Evolutionary conservation across 805 yeast species (phyloP).

Genomic region (Wickerhamomyces subpelliculosus): DNA sequence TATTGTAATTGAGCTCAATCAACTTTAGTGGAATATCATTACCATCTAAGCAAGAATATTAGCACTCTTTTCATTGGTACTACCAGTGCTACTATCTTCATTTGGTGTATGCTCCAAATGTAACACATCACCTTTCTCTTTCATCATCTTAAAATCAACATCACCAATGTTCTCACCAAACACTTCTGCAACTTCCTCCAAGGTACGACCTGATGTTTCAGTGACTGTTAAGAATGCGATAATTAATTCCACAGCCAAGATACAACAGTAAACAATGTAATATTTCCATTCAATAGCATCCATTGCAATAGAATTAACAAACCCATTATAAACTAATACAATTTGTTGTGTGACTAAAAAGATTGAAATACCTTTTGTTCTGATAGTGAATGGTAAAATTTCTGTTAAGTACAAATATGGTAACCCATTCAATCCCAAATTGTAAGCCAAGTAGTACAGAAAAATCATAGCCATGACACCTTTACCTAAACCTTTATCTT

Average conservation of each 20-base stretch:
- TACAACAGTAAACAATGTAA: constrained; percentile 27
- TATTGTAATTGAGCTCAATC: too few relatives aligned
- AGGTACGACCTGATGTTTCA: constrained; percentile 27
- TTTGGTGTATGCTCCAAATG: not conserved
- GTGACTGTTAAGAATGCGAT: constrained; percentile 23
- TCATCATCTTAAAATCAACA: not conserved
- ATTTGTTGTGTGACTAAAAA: constrained; percentile 18
- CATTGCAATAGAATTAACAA: constrained; percentile 30
- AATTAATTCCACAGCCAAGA: constrained; percentile 21
- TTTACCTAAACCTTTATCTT: constrained; percentile 32
- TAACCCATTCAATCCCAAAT: constrained; percentile 37
- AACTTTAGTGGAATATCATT: too few relatives aligned
- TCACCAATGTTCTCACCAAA: constrained; percentile 17
- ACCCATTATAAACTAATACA: constrained; percentile 23
- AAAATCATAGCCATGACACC: constrained; percentile 48
- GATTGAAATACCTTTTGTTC: constrained; percentile 25
- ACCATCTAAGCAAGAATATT: too few relatives aligned
- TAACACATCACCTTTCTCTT: not conserved
- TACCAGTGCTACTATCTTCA: too few relatives aligned
- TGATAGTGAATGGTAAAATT: constrained; percentile 25
- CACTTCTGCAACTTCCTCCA: constrained; percentile 28
- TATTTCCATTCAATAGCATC: constrained; percentile 28
- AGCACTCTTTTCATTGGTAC: too few relatives aligned
- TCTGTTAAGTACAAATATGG: constrained; percentile 41
- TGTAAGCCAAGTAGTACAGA: constrained; percentile 36